These are phyloP conservation scores for Melastoma candidum DNA, from an alignment of 441 rosid genomes.

Conservation along the genomic window DNA sequence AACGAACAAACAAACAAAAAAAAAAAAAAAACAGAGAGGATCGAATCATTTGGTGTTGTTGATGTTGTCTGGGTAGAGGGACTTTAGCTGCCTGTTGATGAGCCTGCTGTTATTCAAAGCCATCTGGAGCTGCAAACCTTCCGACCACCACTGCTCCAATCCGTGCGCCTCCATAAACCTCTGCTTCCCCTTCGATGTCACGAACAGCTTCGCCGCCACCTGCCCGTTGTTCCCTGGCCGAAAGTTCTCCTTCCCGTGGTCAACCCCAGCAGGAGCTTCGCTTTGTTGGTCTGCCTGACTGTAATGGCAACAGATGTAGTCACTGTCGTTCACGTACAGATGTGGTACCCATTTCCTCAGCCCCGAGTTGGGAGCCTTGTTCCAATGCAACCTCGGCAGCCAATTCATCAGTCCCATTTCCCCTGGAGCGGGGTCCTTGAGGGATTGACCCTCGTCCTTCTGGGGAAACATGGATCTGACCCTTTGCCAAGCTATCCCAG, in stretches of 20 bases:
- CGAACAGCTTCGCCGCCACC: constrained; percentile 73
- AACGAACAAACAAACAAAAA: no score
- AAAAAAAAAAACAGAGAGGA: no score
- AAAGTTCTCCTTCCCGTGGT: constrained; percentile 9
- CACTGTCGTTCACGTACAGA: constrained; percentile 82
- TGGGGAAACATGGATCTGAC: constrained; percentile 67
- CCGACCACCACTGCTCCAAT: no score
- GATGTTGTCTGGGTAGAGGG: no score
- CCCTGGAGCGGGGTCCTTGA: constrained; percentile 18
- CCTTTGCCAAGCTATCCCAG: constrained; percentile 64
- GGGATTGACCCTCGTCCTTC: constrained; percentile 19
- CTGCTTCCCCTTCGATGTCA: constrained; percentile 80
- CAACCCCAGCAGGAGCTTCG: constrained; percentile 32
- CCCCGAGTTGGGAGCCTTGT: no score
- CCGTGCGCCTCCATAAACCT: constrained; percentile 89
- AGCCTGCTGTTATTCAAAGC: no score
- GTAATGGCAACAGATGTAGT: constrained; percentile 80
- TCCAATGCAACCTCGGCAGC: no score
- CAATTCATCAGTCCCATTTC: constrained; percentile 1
- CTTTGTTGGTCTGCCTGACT: constrained; percentile 11
- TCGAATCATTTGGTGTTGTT: no score
- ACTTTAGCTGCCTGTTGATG: no score
- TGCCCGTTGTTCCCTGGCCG: no score
- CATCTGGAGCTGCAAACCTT: no score
- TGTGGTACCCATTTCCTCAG: constrained; percentile 62